A percentile compares a stretch with the other conserved stretches of the same genome.
phyloP scores from a whole-genome alignment of 1,139 yeast species.

The Sugiyamaella xylanicola region DNA sequence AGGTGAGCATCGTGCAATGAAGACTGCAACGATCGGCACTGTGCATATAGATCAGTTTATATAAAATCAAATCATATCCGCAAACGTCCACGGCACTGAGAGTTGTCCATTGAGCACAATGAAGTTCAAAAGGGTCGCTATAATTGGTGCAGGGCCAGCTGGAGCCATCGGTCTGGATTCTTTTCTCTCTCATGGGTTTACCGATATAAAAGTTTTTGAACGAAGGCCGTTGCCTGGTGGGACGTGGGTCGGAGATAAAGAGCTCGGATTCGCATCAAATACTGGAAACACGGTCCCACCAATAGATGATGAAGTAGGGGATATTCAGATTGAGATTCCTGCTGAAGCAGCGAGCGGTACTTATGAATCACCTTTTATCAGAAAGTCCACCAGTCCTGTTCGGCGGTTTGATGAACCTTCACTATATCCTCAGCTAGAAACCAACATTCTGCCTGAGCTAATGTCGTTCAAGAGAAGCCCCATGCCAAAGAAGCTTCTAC shows the following conservation, averaged over 20 bases:
- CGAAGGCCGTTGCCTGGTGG: constrained; percentile 29
- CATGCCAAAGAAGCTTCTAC: constrained; percentile 9
- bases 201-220: constrained; percentile 31
- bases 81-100: background rate
- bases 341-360: constrained; percentile 15
- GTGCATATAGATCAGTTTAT: background rate
- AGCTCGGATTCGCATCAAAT: constrained; percentile 5
- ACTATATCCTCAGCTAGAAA: constrained; percentile 24
- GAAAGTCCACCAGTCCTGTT: background rate
- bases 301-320: constrained; percentile 12
- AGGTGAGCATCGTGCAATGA: background rate
- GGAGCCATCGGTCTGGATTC: constrained; percentile 32
- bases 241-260: constrained; percentile 31
- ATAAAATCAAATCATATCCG: background rate
- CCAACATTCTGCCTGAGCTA: constrained; percentile 24
- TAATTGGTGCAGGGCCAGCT: constrained; percentile 35
- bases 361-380: background rate
- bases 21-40: background rate
- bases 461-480: constrained; percentile 21
- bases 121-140: constrained; percentile 24
- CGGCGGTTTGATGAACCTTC: constrained; percentile 14
- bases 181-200: constrained; percentile 28
- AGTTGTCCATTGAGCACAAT: too few species aligned
- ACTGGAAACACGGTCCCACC: constrained; percentile 9
- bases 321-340: constrained; percentile 9